These are phyloP conservation scores for Aphanoascus verrucosus DNA, from an alignment of 2,329 filamentous ascomycete species.

Conservation along the genomic window DNA sequence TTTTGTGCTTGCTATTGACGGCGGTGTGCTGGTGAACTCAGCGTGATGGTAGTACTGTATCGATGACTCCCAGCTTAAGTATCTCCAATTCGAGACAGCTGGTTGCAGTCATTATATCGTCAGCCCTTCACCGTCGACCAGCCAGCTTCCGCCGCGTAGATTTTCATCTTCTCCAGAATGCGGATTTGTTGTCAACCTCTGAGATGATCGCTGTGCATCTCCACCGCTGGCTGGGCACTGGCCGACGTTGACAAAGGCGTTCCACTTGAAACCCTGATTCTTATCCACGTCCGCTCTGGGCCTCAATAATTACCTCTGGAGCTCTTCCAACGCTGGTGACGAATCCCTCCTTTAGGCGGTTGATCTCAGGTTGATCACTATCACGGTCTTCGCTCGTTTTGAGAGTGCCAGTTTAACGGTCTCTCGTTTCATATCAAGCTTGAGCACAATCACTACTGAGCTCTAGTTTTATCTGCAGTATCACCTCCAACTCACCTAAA, in stretches of 20 bases:
- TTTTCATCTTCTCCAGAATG: background rate
- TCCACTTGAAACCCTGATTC: background rate
- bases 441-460: background rate
- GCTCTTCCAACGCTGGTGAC: background rate
- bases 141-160: background rate
- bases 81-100: background rate
- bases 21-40: too few relatives aligned
- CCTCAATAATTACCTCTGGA: background rate
- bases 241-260: background rate
- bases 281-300: background rate
- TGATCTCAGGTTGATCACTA: background rate
- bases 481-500: background rate
- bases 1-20: background rate
- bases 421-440: constrained; percentile 5
- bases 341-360: background rate
- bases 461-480: background rate
- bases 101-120: background rate
- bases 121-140: background rate
- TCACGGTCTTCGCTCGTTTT: too few relatives aligned
- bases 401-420: too few relatives aligned
- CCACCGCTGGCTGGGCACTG: background rate
- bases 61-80: too few relatives aligned
- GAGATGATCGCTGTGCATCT: background rate
- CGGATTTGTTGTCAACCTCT: background rate
- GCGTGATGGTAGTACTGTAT: too few relatives aligned